Evolutionary conservation across 2,329 filamentous ascomycete genomes (phyloP).

Genomic region (Bertia moriformis): DNA sequence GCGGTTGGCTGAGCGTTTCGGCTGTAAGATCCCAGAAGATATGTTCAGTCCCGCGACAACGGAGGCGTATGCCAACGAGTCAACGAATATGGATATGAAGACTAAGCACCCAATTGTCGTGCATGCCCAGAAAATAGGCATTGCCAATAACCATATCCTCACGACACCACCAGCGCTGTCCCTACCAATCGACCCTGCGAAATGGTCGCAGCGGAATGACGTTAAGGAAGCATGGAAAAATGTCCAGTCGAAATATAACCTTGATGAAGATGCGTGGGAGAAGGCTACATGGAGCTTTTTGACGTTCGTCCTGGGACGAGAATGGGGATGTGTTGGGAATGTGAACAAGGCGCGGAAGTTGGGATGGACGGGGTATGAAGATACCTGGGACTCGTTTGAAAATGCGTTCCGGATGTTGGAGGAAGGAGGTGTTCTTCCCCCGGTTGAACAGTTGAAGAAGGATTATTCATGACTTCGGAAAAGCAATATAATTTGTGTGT

Average conservation of each 20-base stretch:
- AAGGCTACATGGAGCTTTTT: constrained; percentile 25
- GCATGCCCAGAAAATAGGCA: constrained; percentile 11
- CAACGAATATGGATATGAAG: constrained; percentile 7
- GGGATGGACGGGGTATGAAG: constrained; percentile 23
- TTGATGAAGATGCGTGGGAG: constrained; percentile 20
- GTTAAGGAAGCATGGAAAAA: constrained; percentile 22
- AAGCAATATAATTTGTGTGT: no score
- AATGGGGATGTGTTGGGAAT: constrained; percentile 21
- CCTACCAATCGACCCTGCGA: constrained; percentile 21
- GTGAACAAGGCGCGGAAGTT: constrained; percentile 27
- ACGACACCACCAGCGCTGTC: constrained; percentile 13
- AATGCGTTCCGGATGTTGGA: constrained; percentile 11
- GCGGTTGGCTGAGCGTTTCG: constrained; percentile 18
- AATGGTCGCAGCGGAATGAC: constrained; percentile 21
- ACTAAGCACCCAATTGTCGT: constrained; percentile 14
- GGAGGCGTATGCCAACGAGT: constrained; percentile 4
- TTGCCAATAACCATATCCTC: constrained; percentile 10
- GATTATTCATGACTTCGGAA: no score
- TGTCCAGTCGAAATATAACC: constrained; percentile 18
- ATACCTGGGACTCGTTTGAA: constrained; percentile 14
- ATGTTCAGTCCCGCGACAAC: constrained; percentile 9
- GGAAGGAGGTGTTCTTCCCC: constrained; percentile 2
- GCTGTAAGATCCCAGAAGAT: constrained; percentile 13
- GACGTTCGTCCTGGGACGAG: constrained; percentile 24
- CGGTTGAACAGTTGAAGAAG: background rate